Evolutionary conservation across 148 eudicot genomes (phyloP).

Genomic region (Hydrangea macrophylla): DNA sequence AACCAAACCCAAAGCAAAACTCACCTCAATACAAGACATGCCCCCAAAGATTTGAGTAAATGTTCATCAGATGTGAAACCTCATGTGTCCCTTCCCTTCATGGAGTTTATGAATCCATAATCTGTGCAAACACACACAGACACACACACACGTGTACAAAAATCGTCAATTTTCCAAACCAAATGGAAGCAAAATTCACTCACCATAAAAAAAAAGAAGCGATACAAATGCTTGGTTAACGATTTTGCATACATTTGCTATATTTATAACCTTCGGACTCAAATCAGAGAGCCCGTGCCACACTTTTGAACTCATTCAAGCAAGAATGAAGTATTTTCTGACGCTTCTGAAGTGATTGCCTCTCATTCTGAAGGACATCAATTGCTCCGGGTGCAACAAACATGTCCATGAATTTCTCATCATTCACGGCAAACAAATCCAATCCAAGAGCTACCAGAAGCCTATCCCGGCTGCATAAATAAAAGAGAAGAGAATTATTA

Average conservation of each 20-base stretch:
- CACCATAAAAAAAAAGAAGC: constrained; percentile 13
- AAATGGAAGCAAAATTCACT: constrained; percentile 6
- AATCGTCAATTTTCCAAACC: constrained; percentile 4
- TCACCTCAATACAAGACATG: background rate
- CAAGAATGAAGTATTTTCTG: constrained; percentile 87
- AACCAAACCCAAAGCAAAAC: background rate
- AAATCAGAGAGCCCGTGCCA: constrained; percentile 72
- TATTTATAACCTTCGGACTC: too few relatives aligned
- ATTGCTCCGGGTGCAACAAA: constrained; percentile 95
- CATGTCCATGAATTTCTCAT: constrained; percentile 97
- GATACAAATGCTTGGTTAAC: background rate
- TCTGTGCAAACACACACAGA: constrained; percentile 4
- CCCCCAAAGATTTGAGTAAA: background rate
- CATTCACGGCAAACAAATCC: constrained; percentile 85
- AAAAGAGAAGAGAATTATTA: background rate
- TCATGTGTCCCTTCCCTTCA: background rate
- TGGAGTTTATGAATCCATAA: background rate
- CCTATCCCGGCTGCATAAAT: constrained; percentile 63
- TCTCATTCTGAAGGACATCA: constrained; percentile 69
- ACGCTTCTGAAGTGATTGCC: constrained; percentile 78
- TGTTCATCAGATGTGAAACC: constrained; percentile 6
- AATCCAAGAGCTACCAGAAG: constrained; percentile 79
- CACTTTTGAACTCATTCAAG: constrained; percentile 79
- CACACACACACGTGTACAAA: background rate
- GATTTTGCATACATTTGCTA: constrained; percentile 1